Base-by-base conservation (phyloP, 2,329 filamentous ascomycete species). In the Fusarium tuaranense region DNA sequence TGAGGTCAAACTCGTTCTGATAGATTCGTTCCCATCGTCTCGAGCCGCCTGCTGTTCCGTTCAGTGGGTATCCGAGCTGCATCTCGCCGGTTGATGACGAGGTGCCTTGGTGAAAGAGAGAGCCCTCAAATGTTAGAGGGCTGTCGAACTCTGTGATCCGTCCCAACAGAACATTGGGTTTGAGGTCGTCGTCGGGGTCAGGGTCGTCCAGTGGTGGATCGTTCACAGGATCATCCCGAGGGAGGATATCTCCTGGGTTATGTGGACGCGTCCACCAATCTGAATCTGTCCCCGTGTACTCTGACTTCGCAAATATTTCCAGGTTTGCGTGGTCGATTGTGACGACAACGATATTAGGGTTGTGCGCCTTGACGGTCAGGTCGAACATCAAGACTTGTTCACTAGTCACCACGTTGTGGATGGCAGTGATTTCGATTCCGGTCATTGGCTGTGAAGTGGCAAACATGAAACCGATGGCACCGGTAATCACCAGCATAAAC, bases 361-460 rank as follows among this genome's bases (percentile, higher is more conserved):
- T 99, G 77, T 96, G 88, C 1, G 96, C 97, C 76, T 91, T 91
- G 69, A 99, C 94, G 22, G 94, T 91, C 59, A 99, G 85, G 82
- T 99, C 96, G 78, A 98, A 90, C 91, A 99, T 98, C 48, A 99
- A 89, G 81, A 98, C 95, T 82, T 98, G 94, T 82, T 98, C 94
- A 78, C 94, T 98, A 3, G 95, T 95, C 59, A 98, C 89, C 27
- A 99, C 95, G 76, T 98, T 97, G 78, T 93, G 91, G 75, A 99
- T 95, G 73, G 92, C 92, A 65, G 93, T 87, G 53, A 98, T 90
- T 73, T 93, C 88, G 68, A 98, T 93, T 73, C 94, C 91, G 30
- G 91, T 89, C 58, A 99, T 89, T 8, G 95, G 94, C 80, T 97
- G 95, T 34, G 95, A 97, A 22, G 95, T 96, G 55, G 95, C 94